Percentiles rank a stretch among this genome's conserved stretches.
Conservation (phyloP, 305 asterid species). For the Fraxinus nigra region DNA sequence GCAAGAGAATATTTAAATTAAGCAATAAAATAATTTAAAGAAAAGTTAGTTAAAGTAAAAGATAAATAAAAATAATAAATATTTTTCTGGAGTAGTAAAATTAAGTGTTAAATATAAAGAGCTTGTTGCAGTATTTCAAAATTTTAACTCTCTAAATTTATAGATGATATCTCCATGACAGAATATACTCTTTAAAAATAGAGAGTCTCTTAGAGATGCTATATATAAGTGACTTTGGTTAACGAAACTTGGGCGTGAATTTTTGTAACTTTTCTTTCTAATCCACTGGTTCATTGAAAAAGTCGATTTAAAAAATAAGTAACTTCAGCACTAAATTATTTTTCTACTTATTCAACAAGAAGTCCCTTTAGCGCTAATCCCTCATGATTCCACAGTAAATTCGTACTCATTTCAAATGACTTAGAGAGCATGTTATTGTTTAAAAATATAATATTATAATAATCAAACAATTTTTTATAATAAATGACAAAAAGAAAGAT, state of each 20-base stretch:
- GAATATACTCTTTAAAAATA: too few relatives aligned
- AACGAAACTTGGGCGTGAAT: not conserved
- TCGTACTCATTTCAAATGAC: not conserved
- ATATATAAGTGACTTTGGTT: too few relatives aligned
- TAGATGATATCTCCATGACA: too few relatives aligned
- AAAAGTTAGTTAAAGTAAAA: too few relatives aligned
- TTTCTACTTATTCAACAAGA: not conserved
- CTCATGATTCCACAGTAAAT: not conserved
- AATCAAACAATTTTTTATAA: not conserved
- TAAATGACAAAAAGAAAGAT: slow-evolving; percentile 25
- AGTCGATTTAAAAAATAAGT: not conserved
- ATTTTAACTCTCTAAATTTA: too few relatives aligned
- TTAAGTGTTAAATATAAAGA: too few relatives aligned
- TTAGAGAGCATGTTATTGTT: not conserved
- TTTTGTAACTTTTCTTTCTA: not conserved
- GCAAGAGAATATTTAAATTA: too few relatives aligned
- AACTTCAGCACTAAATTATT: not conserved
- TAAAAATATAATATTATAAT: not conserved
- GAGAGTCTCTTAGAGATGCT: too few relatives aligned
- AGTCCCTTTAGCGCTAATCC: not conserved
- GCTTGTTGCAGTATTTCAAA: too few relatives aligned
- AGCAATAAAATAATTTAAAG: too few relatives aligned
- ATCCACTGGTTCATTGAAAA: not conserved
- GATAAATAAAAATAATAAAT: too few relatives aligned
- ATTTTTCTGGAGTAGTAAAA: too few relatives aligned